Conservation (phyloP, 169 alveolate species). For the Plasmodium yoelii region DNA sequence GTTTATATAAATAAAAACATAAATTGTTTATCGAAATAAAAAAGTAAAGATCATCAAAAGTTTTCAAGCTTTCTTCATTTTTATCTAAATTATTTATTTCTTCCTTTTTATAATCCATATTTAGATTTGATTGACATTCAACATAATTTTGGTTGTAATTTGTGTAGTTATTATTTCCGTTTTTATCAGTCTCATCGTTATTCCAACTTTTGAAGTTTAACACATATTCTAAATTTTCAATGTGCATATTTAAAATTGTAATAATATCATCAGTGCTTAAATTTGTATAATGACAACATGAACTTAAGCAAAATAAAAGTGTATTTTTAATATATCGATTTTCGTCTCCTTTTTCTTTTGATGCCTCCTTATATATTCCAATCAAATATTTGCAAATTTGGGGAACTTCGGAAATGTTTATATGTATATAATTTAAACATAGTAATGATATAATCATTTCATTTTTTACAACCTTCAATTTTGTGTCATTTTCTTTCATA, state of each 20-base stretch:
- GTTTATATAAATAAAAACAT: conserved; percentile 59
- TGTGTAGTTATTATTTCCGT: no score
- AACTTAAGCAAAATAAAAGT: conserved; percentile 52
- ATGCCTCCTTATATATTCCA: not conserved
- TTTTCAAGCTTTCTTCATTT: not conserved
- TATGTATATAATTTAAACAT: conserved; percentile 72
- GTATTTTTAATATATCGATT: conserved; percentile 14
- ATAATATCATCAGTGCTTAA: conserved; percentile 18
- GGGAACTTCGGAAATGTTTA: conserved; percentile 45
- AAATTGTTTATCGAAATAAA: conserved; percentile 57
- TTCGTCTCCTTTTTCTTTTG: not conserved
- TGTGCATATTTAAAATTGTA: conserved; percentile 20
- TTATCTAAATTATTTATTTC: not conserved
- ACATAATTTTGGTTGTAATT: no score
- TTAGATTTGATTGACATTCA: not conserved
- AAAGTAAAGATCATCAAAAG: conserved; percentile 35
- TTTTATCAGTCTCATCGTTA: not conserved
- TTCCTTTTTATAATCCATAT: not conserved
- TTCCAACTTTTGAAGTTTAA: not conserved
- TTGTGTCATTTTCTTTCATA: conserved; percentile 31
- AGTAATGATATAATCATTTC: conserved; percentile 56
- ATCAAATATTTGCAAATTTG: conserved; percentile 25
- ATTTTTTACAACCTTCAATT: conserved; percentile 31
- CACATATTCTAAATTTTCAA: not conserved
- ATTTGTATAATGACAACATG: conserved; percentile 63